A percentile compares a stretch with the other conserved stretches of the same genome.
Evolutionary conservation across 2,329 filamentous ascomycete genomes (phyloP).

Genomic region (Harringtonia aguacate): DNA sequence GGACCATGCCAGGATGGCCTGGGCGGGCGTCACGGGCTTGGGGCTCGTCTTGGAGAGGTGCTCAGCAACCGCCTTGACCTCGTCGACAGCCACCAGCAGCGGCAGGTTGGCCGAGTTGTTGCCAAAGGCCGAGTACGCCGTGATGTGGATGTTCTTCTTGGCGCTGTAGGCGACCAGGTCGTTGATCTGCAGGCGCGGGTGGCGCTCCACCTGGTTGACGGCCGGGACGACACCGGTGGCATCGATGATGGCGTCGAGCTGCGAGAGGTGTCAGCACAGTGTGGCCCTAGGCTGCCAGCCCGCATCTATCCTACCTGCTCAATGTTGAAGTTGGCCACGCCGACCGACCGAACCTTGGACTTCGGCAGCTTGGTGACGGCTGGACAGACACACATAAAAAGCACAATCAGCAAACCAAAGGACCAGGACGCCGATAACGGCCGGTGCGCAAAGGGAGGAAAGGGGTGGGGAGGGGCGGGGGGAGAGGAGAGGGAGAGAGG

Average conservation of each 20-base stretch:
- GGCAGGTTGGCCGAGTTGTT: slow-evolving; percentile 32
- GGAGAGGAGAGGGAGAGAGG: too few relatives aligned
- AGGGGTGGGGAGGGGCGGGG: too few relatives aligned
- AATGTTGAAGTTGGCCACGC: slow-evolving; percentile 51
- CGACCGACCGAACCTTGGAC: slow-evolving; percentile 38
- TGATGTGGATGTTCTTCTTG: slow-evolving; percentile 53
- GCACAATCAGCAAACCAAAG: too few relatives aligned
- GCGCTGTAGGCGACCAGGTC: slow-evolving; percentile 50
- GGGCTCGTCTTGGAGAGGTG: slow-evolving; percentile 2
- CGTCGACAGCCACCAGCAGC: slow-evolving; percentile 47
- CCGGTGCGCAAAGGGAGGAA: too few relatives aligned
- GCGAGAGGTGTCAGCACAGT: background rate
- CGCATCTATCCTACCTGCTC: slow-evolving; percentile 22
- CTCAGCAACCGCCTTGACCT: slow-evolving; percentile 45
- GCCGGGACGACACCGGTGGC: slow-evolving; percentile 47
- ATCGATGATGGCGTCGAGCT: slow-evolving; percentile 43
- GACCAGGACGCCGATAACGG: too few relatives aligned
- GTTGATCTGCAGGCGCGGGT: slow-evolving; percentile 50
- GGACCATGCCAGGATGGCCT: slow-evolving; percentile 16
- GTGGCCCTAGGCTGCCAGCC: slow-evolving; percentile 22
- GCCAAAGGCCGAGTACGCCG: slow-evolving; percentile 51
- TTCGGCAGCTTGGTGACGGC: slow-evolving; percentile 28
- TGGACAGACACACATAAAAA: too few relatives aligned
- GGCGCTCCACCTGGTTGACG: slow-evolving; percentile 60
- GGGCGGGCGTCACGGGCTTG: slow-evolving; percentile 11